Base-by-base conservation (phyloP, 352 stramenopile species). In the Blastocystis sp. region DNA sequence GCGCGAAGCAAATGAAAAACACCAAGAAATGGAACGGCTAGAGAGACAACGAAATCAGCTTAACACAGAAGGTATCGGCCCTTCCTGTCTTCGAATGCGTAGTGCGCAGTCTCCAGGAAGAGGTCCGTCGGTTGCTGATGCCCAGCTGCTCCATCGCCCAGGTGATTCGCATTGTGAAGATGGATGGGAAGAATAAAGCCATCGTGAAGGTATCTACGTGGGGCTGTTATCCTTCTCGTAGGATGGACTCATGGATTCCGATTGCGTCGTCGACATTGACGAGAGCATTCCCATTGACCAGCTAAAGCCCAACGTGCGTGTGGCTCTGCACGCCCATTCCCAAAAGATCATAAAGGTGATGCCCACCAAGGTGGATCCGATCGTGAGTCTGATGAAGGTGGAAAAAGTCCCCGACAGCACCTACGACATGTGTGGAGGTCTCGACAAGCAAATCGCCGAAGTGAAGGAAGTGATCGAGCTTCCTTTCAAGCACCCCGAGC, bases 391-490 rank as follows among this genome's bases (percentile, higher is more conserved):
- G 54, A 96, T 96, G 92, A 95, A 96, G 89, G 93, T 99, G 49
- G 97, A 99, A 89, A 98, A 98, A 88, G 96, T 99, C 29, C 96
- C 96, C 0, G 96, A 99, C 91, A 98, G 94, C 42, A 99, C 96
- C 4, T 99, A 99, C 89, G 96, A 99, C 89, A 99, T 99, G 95
- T 97, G 99, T 87, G 96, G 96, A 46, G 96, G 96, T 67, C 90
- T 99, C 32, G 94, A 98, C 88, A 98, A 99, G 88, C 96, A 99
- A 89, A 98, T 99, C 85, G 93, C 96, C 79, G 96, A 99, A 90
- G 98, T 99, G 88, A 99, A 99, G 89, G 96, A 99, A 89, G 93
- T 99, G 1, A 99, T 99, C 88, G 96, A 99, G 89, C 91, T 99
- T 24, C 96, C 96, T 1, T 99, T 99, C 89, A 99, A 99, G 89